These are phyloP conservation scores for Bruguiera parviflora DNA, from an alignment of 345 rosid genomes.

Conservation along the genomic window DNA sequence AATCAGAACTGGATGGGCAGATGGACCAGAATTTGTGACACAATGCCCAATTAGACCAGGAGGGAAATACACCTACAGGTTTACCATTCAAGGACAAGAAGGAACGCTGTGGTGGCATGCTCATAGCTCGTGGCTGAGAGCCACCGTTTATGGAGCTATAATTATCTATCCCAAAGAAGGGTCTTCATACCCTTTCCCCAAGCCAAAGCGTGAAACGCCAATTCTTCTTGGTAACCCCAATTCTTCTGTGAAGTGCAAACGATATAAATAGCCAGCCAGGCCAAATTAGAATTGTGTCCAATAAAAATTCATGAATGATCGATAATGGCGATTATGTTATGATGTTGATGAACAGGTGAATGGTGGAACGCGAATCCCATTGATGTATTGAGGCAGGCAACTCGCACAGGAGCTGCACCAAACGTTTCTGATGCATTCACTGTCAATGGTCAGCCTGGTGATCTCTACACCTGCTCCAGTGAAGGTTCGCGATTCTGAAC, in stretches of 20 bases:
- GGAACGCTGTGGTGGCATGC: slow-evolving; percentile 99
- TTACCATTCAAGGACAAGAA: slow-evolving; percentile 81
- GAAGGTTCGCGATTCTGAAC: slow-evolving; percentile 12
- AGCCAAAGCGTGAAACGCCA: slow-evolving; percentile 62
- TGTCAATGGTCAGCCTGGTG: slow-evolving; percentile 35
- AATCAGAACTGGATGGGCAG: slow-evolving; percentile 87
- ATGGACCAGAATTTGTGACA: slow-evolving; percentile 93
- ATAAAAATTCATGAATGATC: too few relatives aligned
- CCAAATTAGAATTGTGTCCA: too few relatives aligned
- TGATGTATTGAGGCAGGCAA: slow-evolving; percentile 16
- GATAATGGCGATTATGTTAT: not conserved
- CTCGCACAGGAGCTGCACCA: slow-evolving; percentile 25
- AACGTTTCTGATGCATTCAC: slow-evolving; percentile 32
- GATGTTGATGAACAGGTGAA: slow-evolving; percentile 12
- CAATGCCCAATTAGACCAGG: slow-evolving; percentile 96
- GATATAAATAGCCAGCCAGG: too few relatives aligned
- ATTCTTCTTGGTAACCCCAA: slow-evolving; percentile 58
- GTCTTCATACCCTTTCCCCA: slow-evolving; percentile 66
- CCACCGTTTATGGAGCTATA: slow-evolving; percentile 87
- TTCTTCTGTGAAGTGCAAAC: too few relatives aligned
- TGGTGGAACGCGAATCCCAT: slow-evolving; percentile 28
- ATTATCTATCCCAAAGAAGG: slow-evolving; percentile 61
- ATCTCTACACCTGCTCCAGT: slow-evolving; percentile 25
- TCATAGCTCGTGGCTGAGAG: slow-evolving; percentile 95
- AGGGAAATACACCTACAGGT: slow-evolving; percentile 69